Base-by-base conservation (phyloP, 495 filamentous ascomycete genomes). In the Aspergillus ostianus region DNA sequence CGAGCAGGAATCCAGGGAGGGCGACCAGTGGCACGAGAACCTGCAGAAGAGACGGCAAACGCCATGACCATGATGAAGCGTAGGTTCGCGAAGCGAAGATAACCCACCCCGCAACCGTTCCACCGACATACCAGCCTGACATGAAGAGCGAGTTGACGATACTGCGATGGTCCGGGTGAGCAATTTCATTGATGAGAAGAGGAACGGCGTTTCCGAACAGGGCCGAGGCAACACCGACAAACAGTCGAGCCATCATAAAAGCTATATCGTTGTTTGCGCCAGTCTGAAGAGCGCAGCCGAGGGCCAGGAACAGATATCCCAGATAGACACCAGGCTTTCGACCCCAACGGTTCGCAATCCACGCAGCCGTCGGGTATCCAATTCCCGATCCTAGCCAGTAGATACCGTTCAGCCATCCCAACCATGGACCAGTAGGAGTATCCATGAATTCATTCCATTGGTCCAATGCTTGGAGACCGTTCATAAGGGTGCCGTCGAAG, bases 61-160 rank as follows among this genome's bases (percentile, higher is more conserved):
- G 69, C 80, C 80, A 84, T 8, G 74, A 65, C 80, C 80, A 83
- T 47, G 72, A 66, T 30, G 61, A 74, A 3, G 53, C 19, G 45
- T 74, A 69, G 23, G 60, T 66, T n/a, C 70, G 67, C 0, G 69
- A 62, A 1, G 52, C 70, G 26, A 71, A 73, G 0, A 60, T 64
- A 7, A 71, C 51, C 65, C 63, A 71, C 0, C 63, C 67, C 0
- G 68, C 70, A 62, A 73, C 60, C n/a, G 81, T 72, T 47, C 81
- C 81, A 27, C 87, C 86, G 29, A 82, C 74, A 69, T 87, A 85
- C 80, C 82, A 88, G 50, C 82, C 73, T 50, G 76, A 84, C 75
- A 87, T 87, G 70, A 85, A 88, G n/a, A 87, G 72, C 19, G 81
- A 79, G 29, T 81, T 87, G 53, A 85, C 71, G 57, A 82, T 77